A percentile compares a stretch with the other conserved stretches of the same genome.
Evolutionary conservation across 2,329 filamentous ascomycete species (phyloP).

Genomic region (Myriosclerotinia scirpicola): DNA sequence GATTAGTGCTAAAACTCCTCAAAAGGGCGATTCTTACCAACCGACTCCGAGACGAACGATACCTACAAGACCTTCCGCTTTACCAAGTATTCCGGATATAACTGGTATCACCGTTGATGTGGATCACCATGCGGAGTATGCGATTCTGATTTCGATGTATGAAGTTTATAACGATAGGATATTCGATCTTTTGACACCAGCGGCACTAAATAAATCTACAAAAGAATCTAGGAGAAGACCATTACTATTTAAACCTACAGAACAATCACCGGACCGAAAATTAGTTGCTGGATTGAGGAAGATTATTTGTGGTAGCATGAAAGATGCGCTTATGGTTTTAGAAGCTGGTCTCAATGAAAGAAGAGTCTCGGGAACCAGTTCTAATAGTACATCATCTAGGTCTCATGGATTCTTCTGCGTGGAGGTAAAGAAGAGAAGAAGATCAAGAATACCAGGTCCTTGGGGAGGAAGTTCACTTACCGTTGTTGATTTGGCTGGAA

Average conservation of each 20-base stretch:
- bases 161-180: conserved; percentile 99
- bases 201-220: conserved; percentile 57
- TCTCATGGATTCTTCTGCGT: conserved; percentile 97
- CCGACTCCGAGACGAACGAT: conserved; percentile 59
- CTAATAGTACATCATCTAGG: conserved; percentile 87
- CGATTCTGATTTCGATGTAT: conserved; percentile 93
- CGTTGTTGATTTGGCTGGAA: conserved; percentile 89
- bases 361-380: conserved; percentile 84
- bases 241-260: conserved; percentile 88
- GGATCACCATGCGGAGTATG: conserved; percentile 74
- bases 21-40: conserved; percentile 55
- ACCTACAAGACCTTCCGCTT: conserved; percentile 65
- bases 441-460: conserved; percentile 51
- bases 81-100: conserved; percentile 75
- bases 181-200: conserved; percentile 80
- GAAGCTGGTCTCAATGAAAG: conserved; percentile 87
- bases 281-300: conserved; percentile 90
- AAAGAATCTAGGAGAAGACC: conserved; percentile 75
- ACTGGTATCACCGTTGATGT: conserved; percentile 65
- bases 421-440: conserved; percentile 81
- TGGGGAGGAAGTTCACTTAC: conserved; percentile 82
- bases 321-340: conserved; percentile 84
- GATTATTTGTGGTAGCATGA: conserved; percentile 77
- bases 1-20: conserved; percentile 40
- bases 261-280: conserved; percentile 85